phyloP scores from a whole-genome alignment of 2,329 filamentous ascomycete genomes.

The Cryphonectria radicalis region DNA sequence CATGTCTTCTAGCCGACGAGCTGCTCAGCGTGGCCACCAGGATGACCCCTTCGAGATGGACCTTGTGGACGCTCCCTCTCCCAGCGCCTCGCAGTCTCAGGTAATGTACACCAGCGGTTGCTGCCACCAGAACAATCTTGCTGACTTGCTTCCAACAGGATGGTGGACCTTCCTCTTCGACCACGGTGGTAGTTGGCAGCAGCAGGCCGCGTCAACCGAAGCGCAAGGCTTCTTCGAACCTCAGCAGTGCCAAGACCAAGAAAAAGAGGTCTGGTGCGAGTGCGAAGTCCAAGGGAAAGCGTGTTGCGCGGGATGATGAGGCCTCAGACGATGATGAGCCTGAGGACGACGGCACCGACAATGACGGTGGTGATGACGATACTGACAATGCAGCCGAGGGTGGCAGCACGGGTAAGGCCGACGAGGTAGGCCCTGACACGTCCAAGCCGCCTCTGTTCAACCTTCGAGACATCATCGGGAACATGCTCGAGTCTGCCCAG shows the following conservation, averaged over 20 bases:
- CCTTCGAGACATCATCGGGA: constrained; percentile 15
- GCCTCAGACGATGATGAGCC: not conserved
- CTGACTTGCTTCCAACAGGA: not conserved
- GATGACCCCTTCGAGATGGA: not conserved
- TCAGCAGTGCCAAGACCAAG: not conserved
- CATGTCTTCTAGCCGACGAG: not conserved
- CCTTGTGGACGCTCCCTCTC: not conserved
- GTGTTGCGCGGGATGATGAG: not conserved
- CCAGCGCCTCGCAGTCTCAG: not conserved
- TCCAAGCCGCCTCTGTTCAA: constrained; percentile 9
- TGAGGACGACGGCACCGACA: not conserved
- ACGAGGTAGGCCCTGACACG: constrained; percentile 12
- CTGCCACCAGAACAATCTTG: not conserved
- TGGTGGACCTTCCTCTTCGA: not conserved
- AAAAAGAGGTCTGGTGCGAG: not conserved
- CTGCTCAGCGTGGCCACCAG: not conserved
- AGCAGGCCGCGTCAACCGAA: not conserved
- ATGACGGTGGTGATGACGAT: not conserved
- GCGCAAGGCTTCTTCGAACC: constrained; percentile 1
- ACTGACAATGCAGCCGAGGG: not conserved
- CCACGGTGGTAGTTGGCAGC: not conserved
- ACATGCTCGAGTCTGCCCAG: not conserved
- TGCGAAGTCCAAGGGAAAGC: not conserved
- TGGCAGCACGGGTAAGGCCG: not conserved
- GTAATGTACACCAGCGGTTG: not conserved